Base-by-base conservation (phyloP, 371 early-diverging fungal species). In the Mucor piriformis region DNA sequence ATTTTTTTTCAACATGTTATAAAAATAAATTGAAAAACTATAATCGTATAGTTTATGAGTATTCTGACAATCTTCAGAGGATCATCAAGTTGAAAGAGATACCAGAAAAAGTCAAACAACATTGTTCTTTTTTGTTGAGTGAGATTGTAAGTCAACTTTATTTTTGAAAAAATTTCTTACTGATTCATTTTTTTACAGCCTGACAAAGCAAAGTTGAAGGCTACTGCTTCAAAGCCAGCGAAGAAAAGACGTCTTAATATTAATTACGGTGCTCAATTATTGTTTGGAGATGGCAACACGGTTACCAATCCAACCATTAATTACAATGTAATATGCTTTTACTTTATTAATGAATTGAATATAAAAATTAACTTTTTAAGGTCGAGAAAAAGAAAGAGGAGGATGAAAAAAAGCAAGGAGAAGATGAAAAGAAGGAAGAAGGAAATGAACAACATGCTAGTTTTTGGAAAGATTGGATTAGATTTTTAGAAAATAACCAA, bases 401-500 rank as follows among this genome's bases (percentile, higher is more conserved):
- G 15, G 37, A 37, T 11, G 11, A 33, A 33, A 33, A 33, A 33
- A 43, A 35, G 43, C 1, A 47, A 34, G 47, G 29, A 33, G 35
- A 46, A 27, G 35, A 55, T 29, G 32, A 55, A 44, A 29, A 55
- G 47, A 27, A 55, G 16, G 47, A 47, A 43, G 13, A 37, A 15
- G 43, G 46, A 10, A 33, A 33, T 33, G 49, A 38, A 37, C 25
- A 34, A 12, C 1, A 21, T 24, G 38, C 8, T 23, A 37, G 57
- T 13, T 34, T 57, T 38, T 57, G 48, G 57, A 57, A 49, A 48
- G 18, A 38, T 27, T 57, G 57, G 50, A 29, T 49, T 38, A 24
- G 33, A 16, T 57, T 57, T 57, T 33, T 58, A 29, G 43, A 50
- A 40, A 42, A 58, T 32, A 58, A 50, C 33, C 29, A 50, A 50